Evolutionary conservation across 352 stramenopile species (phyloP).

Genomic region (Phytophthora tubulina): DNA sequence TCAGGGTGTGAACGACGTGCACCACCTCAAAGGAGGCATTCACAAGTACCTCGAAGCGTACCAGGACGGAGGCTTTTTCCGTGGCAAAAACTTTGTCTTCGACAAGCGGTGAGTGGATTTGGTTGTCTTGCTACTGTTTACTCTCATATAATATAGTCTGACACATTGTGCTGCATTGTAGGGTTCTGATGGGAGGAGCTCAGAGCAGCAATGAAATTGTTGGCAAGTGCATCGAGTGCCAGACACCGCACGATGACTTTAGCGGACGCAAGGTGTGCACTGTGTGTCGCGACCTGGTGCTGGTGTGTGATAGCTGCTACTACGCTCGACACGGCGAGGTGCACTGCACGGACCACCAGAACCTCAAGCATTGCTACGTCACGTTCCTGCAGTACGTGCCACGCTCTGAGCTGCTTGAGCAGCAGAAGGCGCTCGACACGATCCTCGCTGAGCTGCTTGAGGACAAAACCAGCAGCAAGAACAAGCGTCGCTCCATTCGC

Average conservation of each 20-base stretch:
- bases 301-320: conserved; percentile 78
- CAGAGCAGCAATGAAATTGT: conserved; percentile 70
- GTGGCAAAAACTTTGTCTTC: conserved; percentile 85
- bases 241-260: conserved; percentile 64
- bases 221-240: conserved; percentile 78
- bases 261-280: conserved; percentile 77
- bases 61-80: conserved; percentile 71
- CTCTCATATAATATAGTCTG: neutral
- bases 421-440: conserved; percentile 57
- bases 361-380: conserved; percentile 76
- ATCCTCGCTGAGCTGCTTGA: conserved; percentile 57
- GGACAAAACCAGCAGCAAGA: conserved; percentile 71
- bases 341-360: conserved; percentile 79
- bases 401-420: conserved; percentile 50
- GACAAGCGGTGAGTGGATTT: conserved; percentile 67
- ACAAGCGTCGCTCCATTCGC: conserved; percentile 74
- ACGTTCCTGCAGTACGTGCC: conserved; percentile 79
- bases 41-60: conserved; percentile 80
- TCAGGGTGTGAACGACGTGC: conserved; percentile 63
- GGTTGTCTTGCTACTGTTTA: neutral
- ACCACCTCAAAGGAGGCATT: conserved; percentile 80
- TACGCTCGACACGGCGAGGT: conserved; percentile 66
- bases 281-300: conserved; percentile 75
- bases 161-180: conserved; percentile 28
- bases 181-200: conserved; percentile 65